phyloP scores from a whole-genome alignment of 129 eudicot genomes.

The Smallanthus sonchifolius region DNA sequence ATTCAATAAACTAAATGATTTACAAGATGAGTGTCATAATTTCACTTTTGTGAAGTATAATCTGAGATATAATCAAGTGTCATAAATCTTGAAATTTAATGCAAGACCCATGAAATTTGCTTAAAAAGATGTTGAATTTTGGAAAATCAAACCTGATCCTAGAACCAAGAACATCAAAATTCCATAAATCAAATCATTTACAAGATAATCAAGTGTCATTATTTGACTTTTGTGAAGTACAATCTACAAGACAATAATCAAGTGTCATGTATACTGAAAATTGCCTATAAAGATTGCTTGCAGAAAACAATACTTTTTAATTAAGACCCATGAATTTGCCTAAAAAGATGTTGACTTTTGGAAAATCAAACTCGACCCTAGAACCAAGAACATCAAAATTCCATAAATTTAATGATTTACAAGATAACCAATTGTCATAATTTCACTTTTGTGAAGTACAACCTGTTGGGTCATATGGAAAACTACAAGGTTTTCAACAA shows the following conservation, averaged over 20 bases:
- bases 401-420: background rate
- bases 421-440: no score
- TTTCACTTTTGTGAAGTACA: no score
- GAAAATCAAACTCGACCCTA: background rate
- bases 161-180: no score
- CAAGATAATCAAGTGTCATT: background rate
- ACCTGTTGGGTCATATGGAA: no score
- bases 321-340: background rate
- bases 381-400: background rate
- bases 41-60: constrained; percentile 79
- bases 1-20: no score
- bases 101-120: no score
- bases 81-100: background rate
- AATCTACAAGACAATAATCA: constrained; percentile 40
- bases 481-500: no score
- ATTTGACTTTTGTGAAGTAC: constrained; percentile 73
- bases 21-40: constrained; percentile 27
- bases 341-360: background rate
- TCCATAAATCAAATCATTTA: no score
- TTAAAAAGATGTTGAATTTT: background rate
- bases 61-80: constrained; percentile 38
- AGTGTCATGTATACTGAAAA: constrained; percentile 2
- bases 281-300: background rate
- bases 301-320: background rate
- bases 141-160: no score